Base-by-base conservation (phyloP, 2,329 filamentous ascomycete genomes). In the Ilyonectria sp. region DNA sequence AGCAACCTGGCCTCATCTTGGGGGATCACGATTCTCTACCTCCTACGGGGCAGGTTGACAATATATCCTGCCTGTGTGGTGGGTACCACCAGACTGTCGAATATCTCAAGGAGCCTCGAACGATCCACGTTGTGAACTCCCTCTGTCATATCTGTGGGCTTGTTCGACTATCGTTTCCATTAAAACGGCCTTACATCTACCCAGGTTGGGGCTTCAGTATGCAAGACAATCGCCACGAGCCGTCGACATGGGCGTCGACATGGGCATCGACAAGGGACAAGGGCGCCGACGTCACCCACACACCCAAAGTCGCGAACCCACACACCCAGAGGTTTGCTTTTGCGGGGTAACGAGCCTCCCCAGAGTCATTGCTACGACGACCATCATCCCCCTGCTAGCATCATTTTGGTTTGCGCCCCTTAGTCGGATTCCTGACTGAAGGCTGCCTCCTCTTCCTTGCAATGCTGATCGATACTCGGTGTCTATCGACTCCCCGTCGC, bases 231-330 rank as follows among this genome's bases (percentile, higher is more conserved):
- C 46, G 21, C 44, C 10, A 15, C 19, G 46, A 50, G 46, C 46
- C 23, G 46, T 49, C 47, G 47, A 50, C 26, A 29, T 50, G 56
- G 54, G 60, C 63, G 66, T 60, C 26, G 26, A 26, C 26, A 26
- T 4, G 8, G 31, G 31, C 31, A 49, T 49, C 46, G 23, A n/a
- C 13, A 15, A 29, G 46, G 23, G 26, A 26, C 26, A 26, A 11
- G 31, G 31, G 31, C 31, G 23, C 57, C 70, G 65, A 75, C 73
- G 72, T 75, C 74, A 75, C 73, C 62, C 60, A 68, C 65, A 60
- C 56, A 33, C 31, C 31, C 31, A 33, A 33, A 33, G 11, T 33
- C 44, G 33, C 49, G 26, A 17, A 49, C 21, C 49, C 56, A 65
- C 62, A 53, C 29, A 52, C 49, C 49, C 49, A 33, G 29, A 33